Conservation (phyloP, 345 rosid genomes). For the Dipteronia sinensis region DNA sequence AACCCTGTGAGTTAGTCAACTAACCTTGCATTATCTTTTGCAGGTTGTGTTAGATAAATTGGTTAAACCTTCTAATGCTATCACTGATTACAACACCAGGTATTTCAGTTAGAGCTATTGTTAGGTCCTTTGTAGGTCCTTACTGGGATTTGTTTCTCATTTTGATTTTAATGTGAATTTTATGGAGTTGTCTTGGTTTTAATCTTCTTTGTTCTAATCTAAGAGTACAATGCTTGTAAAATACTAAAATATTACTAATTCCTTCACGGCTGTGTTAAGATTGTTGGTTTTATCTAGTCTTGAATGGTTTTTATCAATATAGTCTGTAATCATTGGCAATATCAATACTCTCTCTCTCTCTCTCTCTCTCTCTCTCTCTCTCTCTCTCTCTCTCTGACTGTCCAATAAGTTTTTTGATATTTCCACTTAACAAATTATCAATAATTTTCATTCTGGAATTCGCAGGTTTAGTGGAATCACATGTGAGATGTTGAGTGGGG, state of each 20-base stretch:
- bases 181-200: not conserved
- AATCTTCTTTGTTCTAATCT: not conserved
- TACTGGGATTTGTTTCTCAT: not conserved
- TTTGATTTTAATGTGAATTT: conserved; percentile 11
- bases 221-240: not conserved
- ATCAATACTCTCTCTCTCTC: conserved; percentile 5
- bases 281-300: not conserved
- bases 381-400: not conserved
- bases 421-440: not conserved
- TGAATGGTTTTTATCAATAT: not conserved
- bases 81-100: conserved; percentile 91
- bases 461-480: conserved; percentile 96
- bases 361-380: not conserved
- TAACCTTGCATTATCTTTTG: conserved; percentile 12
- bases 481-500: conserved; percentile 68
- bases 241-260: not conserved
- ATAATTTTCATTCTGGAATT: conserved; percentile 14
- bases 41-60: conserved; percentile 91
- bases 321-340: not conserved
- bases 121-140: not conserved
- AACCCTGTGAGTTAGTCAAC: not conserved
- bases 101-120: conserved; percentile 22
- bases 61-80: conserved; percentile 79
- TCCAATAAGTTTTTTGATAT: not conserved
- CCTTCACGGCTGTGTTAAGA: not conserved